Base-by-base conservation (phyloP, 2,329 filamentous ascomycete genomes). In the Cercospora zeae-maydis region DNA sequence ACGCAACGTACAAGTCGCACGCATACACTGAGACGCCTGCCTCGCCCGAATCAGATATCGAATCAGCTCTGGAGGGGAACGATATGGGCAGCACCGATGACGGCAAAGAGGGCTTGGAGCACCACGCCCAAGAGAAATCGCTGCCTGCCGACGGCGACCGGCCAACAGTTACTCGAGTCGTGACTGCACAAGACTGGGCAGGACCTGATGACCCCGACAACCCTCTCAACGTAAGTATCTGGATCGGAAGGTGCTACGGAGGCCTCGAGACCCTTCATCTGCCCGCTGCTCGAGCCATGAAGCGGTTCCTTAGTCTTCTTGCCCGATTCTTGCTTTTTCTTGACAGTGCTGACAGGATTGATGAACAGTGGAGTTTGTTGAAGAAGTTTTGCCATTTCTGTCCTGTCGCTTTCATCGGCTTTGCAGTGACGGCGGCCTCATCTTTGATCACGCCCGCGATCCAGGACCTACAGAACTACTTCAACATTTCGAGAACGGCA, bases 401-500 rank as follows among this genome's bases (percentile, higher is more conserved):
- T 49, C 62, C 63, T 19, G 49, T 61, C n/a, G 67, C 67, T 14
- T 64, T 67, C 10, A 51, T 68, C 8, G 64, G 57, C 2, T 67
- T 70, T 49, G 52, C 65, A 4, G 61, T 79, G 72, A 70, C 70
- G 1, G 63, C 64, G 16, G 70, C 65, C 11, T 68, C 69, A 4
- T 70, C 70, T 2, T 27, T 71, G 33, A 66, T 70, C 45, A 68
- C 69, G 6, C 68, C 70, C 1, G 67, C 67, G 14, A 66, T 63
- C 19, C 56, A 59, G 19, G 64, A 71, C 11, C 54, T 72, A 21
- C 63, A 64, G 42, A 31, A 56, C 33, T 39, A 83, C 6, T 89
- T 89, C 71, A 67, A 78, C 49, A 78, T 87, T 11, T 80, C 79
- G 13, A 78, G 79, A 54, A 86, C 84, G 1, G 78, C 80, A 7